These are phyloP conservation scores for Aspergillus olivimuriae DNA, from an alignment of 495 filamentous ascomycete species.

Conservation along the genomic window DNA sequence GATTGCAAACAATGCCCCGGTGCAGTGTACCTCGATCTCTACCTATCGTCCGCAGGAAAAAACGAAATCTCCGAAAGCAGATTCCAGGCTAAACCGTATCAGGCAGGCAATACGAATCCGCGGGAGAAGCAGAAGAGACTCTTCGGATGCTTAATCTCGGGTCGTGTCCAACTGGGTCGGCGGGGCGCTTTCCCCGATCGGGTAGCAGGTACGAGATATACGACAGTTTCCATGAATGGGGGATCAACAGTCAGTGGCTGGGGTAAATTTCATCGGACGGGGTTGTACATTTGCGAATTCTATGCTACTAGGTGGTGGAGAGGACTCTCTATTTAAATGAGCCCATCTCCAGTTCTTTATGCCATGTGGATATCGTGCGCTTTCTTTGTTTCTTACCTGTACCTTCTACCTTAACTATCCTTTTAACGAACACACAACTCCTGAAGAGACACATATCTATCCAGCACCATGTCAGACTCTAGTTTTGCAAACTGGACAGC, in stretches of 20 bases:
- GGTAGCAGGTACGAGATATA: conserved; percentile 15
- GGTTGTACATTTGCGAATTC: too few species aligned
- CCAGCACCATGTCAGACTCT: conserved; percentile 10
- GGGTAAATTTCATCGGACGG: too few species aligned
- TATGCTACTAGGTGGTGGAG: too few species aligned
- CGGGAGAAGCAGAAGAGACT: not conserved
- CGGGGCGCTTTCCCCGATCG: conserved; percentile 2
- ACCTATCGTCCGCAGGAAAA: too few species aligned
- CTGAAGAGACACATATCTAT: not conserved
- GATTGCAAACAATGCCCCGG: too few species aligned
- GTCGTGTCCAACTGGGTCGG: not conserved
- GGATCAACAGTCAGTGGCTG: too few species aligned
- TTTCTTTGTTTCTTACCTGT: not conserved
- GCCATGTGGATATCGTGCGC: not conserved
- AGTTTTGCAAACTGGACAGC: conserved; percentile 12
- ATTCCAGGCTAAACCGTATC: not conserved
- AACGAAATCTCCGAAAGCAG: too few species aligned
- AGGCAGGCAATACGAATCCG: not conserved
- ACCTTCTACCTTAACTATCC: not conserved
- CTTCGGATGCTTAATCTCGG: not conserved
- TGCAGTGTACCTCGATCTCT: too few species aligned
- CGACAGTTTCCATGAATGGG: not conserved
- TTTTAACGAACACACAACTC: not conserved
- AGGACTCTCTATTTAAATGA: too few species aligned
- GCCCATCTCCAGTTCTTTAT: too few species aligned